A percentile compares a stretch with the other conserved stretches of the same genome.
These are phyloP conservation scores for Yamadazyma triangularis DNA, from an alignment of 1,139 yeast species.

Conservation along the genomic window DNA sequence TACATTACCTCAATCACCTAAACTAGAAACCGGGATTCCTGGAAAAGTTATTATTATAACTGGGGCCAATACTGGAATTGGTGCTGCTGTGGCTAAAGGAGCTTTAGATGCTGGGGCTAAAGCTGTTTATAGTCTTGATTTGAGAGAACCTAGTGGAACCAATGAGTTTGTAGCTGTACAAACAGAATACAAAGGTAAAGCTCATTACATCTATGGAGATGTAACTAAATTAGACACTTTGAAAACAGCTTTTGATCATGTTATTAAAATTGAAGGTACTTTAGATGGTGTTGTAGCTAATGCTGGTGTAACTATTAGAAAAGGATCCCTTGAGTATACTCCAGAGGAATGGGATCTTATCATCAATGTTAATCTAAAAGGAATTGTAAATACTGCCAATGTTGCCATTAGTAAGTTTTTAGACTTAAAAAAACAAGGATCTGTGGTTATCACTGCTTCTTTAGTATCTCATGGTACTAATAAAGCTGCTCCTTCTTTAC, in stretches of 20 bases:
- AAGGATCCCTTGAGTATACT: constrained; percentile 50
- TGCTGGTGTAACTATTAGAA: constrained; percentile 80
- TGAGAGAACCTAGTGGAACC: constrained; percentile 7
- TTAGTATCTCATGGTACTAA: constrained; percentile 54
- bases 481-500: constrained; percentile 37
- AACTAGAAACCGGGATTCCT: constrained; percentile 7
- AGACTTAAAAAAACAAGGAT: constrained; percentile 38
- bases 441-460: constrained; percentile 56
- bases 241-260: constrained; percentile 47
- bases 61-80: constrained; percentile 46
- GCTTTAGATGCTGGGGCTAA: constrained; percentile 9
- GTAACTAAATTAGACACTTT: constrained; percentile 17
- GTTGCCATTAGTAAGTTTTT: constrained; percentile 22
- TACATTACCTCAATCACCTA: constrained; percentile 7
- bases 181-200: constrained; percentile 7
- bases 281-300: constrained; percentile 80
- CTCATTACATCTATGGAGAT: constrained; percentile 7
- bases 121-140: constrained; percentile 8
- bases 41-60: constrained; percentile 26
- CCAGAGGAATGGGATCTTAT: constrained; percentile 48
- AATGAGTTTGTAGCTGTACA: constrained; percentile 8
- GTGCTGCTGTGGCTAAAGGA: constrained; percentile 62
- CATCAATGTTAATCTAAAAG: constrained; percentile 49
- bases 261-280: constrained; percentile 58
- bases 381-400: constrained; percentile 54